Conservation (phyloP, 2,329 filamentous ascomycete genomes). For the Arthroderma sp. region DNA sequence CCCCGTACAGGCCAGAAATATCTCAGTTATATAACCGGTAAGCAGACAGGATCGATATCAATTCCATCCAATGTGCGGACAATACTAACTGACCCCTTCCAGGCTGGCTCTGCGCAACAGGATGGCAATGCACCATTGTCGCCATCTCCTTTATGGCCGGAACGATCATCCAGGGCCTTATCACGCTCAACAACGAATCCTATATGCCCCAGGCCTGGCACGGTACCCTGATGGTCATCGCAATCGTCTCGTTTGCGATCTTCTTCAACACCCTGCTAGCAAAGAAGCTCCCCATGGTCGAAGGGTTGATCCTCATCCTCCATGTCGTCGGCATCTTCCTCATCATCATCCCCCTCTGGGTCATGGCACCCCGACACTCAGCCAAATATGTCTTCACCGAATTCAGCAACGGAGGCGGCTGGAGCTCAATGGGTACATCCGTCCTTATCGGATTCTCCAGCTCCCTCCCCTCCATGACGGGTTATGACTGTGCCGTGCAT, state of each 20-base stretch:
- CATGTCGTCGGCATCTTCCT: conserved; percentile 21
- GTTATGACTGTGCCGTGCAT: conserved; percentile 15
- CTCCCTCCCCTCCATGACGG: conserved; percentile 12
- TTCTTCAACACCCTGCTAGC: conserved; percentile 18
- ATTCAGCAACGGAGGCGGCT: conserved; percentile 16
- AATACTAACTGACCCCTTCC: neutral
- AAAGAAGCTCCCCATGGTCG: conserved; percentile 18
- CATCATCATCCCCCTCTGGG: conserved; percentile 20
- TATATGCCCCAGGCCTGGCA: conserved; percentile 21
- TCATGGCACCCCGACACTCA: conserved; percentile 14
- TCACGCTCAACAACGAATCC: conserved; percentile 17
- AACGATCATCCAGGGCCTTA: conserved; percentile 22
- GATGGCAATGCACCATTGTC: conserved; percentile 18
- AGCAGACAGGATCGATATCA: neutral
- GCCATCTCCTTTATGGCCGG: conserved; percentile 16
- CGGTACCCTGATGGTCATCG: conserved; percentile 17
- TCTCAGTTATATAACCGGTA: conserved; percentile 18
- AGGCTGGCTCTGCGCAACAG: conserved; percentile 20
- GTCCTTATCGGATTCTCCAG: conserved; percentile 15
- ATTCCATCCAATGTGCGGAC: neutral
- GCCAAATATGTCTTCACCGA: conserved; percentile 15
- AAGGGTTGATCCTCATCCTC: conserved; percentile 19
- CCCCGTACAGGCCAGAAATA: conserved; percentile 20
- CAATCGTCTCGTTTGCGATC: conserved; percentile 14
- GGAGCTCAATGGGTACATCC: conserved; percentile 16